phyloP scores from a whole-genome alignment of 139 green algal species.

The Chlorella vulgaris region DNA sequence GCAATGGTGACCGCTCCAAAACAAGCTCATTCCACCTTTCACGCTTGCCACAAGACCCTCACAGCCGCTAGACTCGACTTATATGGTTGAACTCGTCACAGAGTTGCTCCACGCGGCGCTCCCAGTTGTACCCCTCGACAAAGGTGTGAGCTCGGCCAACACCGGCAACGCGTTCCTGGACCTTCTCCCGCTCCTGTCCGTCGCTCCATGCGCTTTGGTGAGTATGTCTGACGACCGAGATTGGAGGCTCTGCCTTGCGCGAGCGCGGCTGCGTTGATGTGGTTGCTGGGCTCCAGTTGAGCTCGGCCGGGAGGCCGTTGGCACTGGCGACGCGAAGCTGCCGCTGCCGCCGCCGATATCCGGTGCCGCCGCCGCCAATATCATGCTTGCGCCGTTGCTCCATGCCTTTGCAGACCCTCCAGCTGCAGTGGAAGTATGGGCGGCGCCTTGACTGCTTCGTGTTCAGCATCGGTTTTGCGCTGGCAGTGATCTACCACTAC shows the following conservation, averaged over 20 bases:
- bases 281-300: too few relatives aligned
- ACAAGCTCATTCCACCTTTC: too few relatives aligned
- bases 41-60: too few relatives aligned
- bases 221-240: not conserved
- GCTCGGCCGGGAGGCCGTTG: too few relatives aligned
- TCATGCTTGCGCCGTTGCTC: not conserved
- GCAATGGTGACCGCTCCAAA: too few relatives aligned
- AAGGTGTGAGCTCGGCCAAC: conserved; percentile 24
- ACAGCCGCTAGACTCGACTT: not conserved
- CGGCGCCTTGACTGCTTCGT: conserved; percentile 24
- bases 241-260: not conserved
- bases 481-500: conserved; percentile 28
- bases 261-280: not conserved
- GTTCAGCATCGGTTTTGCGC: conserved; percentile 20
- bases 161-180: conserved; percentile 23
- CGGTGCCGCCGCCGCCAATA: too few relatives aligned
- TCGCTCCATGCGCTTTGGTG: not conserved
- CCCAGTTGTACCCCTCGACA: conserved; percentile 20
- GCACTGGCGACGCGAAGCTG: too few relatives aligned
- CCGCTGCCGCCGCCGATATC: too few relatives aligned
- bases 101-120: not conserved
- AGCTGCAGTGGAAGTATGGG: conserved; percentile 1
- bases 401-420: conserved; percentile 7
- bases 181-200: conserved; percentile 25
- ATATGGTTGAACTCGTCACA: not conserved